Evolutionary conservation across 2,329 filamentous ascomycete genomes (phyloP).

Genomic region (Epichloe amarillans): DNA sequence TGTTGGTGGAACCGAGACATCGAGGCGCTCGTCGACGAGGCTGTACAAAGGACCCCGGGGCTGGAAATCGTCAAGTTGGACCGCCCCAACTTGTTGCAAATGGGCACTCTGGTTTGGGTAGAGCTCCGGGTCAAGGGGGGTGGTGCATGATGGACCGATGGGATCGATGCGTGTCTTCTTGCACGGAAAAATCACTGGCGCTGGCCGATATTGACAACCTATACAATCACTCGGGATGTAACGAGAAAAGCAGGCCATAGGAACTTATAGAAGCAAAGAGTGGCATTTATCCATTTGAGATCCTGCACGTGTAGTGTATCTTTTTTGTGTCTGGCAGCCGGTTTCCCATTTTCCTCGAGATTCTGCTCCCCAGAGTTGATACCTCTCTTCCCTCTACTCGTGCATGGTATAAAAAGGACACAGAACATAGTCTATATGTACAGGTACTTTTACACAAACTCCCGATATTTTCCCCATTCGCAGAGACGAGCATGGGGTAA

Average conservation of each 20-base stretch:
- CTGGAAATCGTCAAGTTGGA: slow-evolving; percentile 42
- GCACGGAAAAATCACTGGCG: background rate
- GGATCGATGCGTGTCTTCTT: background rate
- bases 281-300: slow-evolving; percentile 4
- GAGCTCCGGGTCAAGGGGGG: slow-evolving; percentile 29
- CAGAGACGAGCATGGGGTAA: background rate
- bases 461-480: background rate
- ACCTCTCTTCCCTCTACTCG: slow-evolving; percentile 6
- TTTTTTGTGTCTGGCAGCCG: background rate
- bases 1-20: slow-evolving; percentile 60
- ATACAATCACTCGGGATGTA: background rate
- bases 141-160: background rate
- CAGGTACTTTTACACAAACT: background rate
- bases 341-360: background rate
- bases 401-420: slow-evolving; percentile 11
- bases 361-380: background rate
- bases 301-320: background rate
- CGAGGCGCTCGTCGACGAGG: slow-evolving; percentile 37
- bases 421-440: background rate
- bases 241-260: background rate
- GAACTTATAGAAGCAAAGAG: slow-evolving; percentile 1
- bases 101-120: slow-evolving; percentile 45
- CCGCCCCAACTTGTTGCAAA: slow-evolving; percentile 37
- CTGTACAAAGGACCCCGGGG: slow-evolving; percentile 32
- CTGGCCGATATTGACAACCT: background rate